A percentile compares a stretch with the other conserved stretches of the same genome.
These are phyloP conservation scores for Pterocarpus macrocarpus DNA, from an alignment of 306 rosid species.

Conservation along the genomic window DNA sequence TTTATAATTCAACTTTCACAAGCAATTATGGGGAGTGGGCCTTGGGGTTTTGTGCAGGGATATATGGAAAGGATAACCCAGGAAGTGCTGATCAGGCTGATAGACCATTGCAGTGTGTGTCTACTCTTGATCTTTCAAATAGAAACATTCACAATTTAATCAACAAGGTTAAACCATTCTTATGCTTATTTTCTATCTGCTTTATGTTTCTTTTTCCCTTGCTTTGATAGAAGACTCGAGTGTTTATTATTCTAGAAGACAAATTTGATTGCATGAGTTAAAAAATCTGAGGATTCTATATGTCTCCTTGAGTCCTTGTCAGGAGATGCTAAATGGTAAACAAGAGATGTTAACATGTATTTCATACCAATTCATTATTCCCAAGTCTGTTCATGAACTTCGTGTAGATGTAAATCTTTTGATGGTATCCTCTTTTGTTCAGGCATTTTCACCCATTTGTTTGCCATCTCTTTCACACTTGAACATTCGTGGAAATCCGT, in stretches of 20 bases:
- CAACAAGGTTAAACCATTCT: constrained; percentile 60
- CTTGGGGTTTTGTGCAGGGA: constrained; percentile 85
- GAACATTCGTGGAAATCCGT: constrained; percentile 79
- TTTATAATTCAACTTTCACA: constrained; percentile 80
- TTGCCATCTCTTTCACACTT: constrained; percentile 78
- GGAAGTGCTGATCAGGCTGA: constrained; percentile 60
- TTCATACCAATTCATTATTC: constrained; percentile 21
- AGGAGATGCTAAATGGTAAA: constrained; percentile 10
- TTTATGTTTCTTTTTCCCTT: constrained; percentile 16
- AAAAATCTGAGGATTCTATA: too few species aligned
- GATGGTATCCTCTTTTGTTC: constrained; percentile 24
- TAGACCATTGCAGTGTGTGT: constrained; percentile 55
- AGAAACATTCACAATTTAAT: constrained; percentile 76
- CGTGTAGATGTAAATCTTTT: constrained; percentile 24
- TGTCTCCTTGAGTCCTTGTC: too few species aligned
- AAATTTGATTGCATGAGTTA: constrained; percentile 13
- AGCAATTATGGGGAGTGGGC: constrained; percentile 80
- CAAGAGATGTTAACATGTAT: background rate
- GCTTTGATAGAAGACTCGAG: constrained; percentile 11
- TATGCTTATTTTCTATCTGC: constrained; percentile 29
- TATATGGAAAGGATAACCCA: constrained; percentile 81
- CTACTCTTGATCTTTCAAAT: constrained; percentile 78
- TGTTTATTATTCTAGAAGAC: background rate
- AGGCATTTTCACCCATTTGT: constrained; percentile 75
- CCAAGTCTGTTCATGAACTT: background rate